A percentile compares a stretch with the other conserved stretches of the same genome.
Conservation (phyloP, 257 asterid genomes). For the Leonotis leonurus region DNA sequence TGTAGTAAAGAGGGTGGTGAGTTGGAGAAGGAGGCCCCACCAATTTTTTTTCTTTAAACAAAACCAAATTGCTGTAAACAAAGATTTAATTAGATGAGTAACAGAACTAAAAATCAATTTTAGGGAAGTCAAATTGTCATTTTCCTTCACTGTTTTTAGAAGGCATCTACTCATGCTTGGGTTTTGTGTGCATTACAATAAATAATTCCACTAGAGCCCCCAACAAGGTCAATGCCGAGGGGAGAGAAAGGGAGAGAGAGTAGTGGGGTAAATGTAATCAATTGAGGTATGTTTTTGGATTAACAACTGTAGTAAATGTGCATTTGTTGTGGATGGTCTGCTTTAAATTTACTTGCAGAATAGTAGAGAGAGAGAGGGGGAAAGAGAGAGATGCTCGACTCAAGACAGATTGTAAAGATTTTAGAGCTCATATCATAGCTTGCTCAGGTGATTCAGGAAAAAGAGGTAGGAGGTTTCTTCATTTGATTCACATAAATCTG, state of each 20-base stretch:
- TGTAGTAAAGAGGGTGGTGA: too few species aligned
- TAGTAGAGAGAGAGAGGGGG: slow-evolving; percentile 13
- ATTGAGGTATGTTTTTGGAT: slow-evolving; percentile 38
- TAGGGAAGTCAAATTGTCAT: slow-evolving; percentile 47
- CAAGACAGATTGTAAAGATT: slow-evolving; percentile 4
- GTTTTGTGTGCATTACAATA: slow-evolving; percentile 6
- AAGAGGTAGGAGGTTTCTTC: slow-evolving; percentile 4
- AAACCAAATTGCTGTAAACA: slow-evolving; percentile 13
- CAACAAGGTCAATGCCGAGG: neutral
- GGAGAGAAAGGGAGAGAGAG: slow-evolving; percentile 15
- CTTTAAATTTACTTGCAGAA: slow-evolving; percentile 26
- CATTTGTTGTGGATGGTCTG: slow-evolving; percentile 55
- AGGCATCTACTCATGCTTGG: neutral
- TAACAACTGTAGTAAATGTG: slow-evolving; percentile 57
- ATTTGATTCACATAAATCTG: slow-evolving; percentile 15
- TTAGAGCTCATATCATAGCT: slow-evolving; percentile 9
- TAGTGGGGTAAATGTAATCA: slow-evolving; percentile 32
- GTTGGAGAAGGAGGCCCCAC: slow-evolving; percentile 21
- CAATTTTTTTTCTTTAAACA: neutral
- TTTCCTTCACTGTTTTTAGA: slow-evolving; percentile 1
- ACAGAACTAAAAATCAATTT: neutral
- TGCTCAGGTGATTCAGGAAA: slow-evolving; percentile 25
- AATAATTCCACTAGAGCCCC: slow-evolving; percentile 16
- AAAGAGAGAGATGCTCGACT: neutral
- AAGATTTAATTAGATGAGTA: neutral